Evolutionary conservation across 2,329 filamentous ascomycete species (phyloP).

Genomic region (Penicillium brasilianum): DNA sequence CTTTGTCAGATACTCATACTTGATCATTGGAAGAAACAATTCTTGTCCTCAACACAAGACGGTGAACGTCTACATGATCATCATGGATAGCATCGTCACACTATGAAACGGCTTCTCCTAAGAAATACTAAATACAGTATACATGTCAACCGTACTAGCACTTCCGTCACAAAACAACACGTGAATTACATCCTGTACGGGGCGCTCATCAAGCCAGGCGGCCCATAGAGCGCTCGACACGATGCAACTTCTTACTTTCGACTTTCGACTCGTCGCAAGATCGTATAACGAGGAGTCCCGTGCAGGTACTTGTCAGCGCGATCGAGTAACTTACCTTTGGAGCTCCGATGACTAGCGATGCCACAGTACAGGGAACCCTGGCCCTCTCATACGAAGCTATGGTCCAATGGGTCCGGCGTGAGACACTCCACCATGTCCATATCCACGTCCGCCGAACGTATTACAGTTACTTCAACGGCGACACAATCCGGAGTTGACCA

Average conservation of each 20-base stretch:
- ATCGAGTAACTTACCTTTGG: constrained; percentile 10
- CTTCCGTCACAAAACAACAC: neutral
- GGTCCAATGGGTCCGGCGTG: constrained; percentile 16
- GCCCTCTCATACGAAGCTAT: constrained; percentile 4
- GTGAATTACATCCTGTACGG: neutral
- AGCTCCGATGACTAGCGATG: constrained; percentile 7
- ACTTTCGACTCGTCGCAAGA: constrained; percentile 4
- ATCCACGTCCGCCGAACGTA: constrained; percentile 15
- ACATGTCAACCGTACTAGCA: neutral
- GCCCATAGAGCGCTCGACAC: constrained; percentile 1
- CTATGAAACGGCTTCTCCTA: neutral
- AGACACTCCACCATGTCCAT: constrained; percentile 17
- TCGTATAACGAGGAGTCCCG: constrained; percentile 6
- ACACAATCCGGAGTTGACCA: constrained; percentile 29
- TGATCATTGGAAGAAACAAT: too few relatives aligned
- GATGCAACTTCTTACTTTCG: neutral
- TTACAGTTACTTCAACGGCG: constrained; percentile 23
- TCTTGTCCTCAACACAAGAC: too few relatives aligned
- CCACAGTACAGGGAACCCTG: constrained; percentile 19
- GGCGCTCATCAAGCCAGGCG: neutral
- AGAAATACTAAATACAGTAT: too few relatives aligned
- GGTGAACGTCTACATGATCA: neutral
- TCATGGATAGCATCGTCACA: neutral
- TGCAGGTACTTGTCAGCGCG: constrained; percentile 1
- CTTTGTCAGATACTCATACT: neutral